A percentile compares a stretch with the other conserved stretches of the same genome.
phyloP scores from a whole-genome alignment of 208 protist genomes.

The Leishmania major region DNA sequence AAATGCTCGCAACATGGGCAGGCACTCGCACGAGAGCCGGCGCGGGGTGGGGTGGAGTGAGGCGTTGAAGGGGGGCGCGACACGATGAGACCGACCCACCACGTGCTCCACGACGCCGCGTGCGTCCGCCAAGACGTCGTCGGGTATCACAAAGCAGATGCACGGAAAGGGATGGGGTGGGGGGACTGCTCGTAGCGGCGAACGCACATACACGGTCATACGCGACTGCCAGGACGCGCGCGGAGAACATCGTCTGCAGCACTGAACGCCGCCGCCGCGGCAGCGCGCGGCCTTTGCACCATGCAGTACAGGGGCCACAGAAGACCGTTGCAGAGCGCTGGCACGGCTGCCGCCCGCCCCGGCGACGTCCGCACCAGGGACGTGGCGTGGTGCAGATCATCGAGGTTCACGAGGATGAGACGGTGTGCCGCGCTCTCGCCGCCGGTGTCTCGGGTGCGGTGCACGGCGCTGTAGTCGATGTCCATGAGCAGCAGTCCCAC shows the following conservation, averaged over 20 bases:
- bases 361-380: constrained; percentile 39
- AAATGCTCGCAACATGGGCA: not conserved
- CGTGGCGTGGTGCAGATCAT: constrained; percentile 47
- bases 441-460: not conserved
- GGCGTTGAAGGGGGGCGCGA: not conserved
- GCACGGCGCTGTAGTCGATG: constrained; percentile 57
- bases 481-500: constrained; percentile 54
- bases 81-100: not conserved
- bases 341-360: constrained; percentile 17
- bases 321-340: constrained; percentile 38
- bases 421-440: not conserved
- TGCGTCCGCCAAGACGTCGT: not conserved
- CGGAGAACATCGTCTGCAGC: not conserved
- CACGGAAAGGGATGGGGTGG: not conserved
- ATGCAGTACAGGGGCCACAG: constrained; percentile 48
- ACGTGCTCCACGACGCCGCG: not conserved
- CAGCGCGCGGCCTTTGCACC: not conserved
- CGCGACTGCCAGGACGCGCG: not conserved
- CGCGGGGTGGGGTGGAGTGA: not conserved
- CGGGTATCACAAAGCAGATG: not conserved
- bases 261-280: not conserved
- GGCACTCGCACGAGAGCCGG: not conserved
- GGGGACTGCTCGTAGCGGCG: not conserved
- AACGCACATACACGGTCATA: not conserved
- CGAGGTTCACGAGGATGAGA: constrained; percentile 44